Evolutionary conservation across 371 early-diverging fungal genomes (phyloP).

Genomic region (Mortierella sp.): DNA sequence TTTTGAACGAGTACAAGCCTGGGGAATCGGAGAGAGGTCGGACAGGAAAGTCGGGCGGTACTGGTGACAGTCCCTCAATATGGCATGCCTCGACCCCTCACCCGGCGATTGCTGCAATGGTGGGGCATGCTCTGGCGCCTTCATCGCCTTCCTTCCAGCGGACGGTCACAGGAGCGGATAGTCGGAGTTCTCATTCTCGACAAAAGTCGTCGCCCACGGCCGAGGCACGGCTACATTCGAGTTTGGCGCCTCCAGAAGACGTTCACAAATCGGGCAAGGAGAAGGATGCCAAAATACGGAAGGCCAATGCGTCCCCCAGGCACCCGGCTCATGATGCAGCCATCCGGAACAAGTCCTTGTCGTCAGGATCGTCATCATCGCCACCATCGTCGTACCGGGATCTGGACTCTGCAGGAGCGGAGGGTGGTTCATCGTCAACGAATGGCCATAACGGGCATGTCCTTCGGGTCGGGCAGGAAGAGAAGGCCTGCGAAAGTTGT

Average conservation of each 20-base stretch:
- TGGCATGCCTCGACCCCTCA: slow-evolving; percentile 53
- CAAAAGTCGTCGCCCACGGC: slow-evolving; percentile 22
- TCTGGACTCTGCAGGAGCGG: slow-evolving; percentile 15
- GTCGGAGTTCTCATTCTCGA: slow-evolving; percentile 11
- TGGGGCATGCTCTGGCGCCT: slow-evolving; percentile 45
- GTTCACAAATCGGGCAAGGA: slow-evolving; percentile 3
- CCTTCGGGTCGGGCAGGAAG: slow-evolving; percentile 43
- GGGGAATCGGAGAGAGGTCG: slow-evolving; percentile 24
- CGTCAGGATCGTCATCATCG: slow-evolving; percentile 32
- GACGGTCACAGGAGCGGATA: slow-evolving; percentile 10
- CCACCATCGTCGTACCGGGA: slow-evolving; percentile 29
- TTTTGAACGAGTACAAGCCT: slow-evolving; percentile 43
- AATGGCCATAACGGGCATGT: slow-evolving; percentile 30
- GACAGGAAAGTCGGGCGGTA: neutral
- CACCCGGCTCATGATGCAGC: slow-evolving; percentile 56
- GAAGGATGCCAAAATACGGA: slow-evolving; percentile 12
- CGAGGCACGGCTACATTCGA: slow-evolving; percentile 16
- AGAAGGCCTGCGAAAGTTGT: slow-evolving; percentile 76
- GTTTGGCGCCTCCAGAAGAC: slow-evolving; percentile 3
- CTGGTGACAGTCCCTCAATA: slow-evolving; percentile 21
- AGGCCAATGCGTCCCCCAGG: slow-evolving; percentile 28
- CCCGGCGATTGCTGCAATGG: slow-evolving; percentile 56
- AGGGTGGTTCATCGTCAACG: neutral
- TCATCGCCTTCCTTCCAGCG: slow-evolving; percentile 43
- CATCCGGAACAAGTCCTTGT: slow-evolving; percentile 35